Evolutionary conservation across 1,284 basidiomycete genomes (phyloP), one percentile per base, ranked within the genome.

Genomic region (Trametes sp.): DNA sequence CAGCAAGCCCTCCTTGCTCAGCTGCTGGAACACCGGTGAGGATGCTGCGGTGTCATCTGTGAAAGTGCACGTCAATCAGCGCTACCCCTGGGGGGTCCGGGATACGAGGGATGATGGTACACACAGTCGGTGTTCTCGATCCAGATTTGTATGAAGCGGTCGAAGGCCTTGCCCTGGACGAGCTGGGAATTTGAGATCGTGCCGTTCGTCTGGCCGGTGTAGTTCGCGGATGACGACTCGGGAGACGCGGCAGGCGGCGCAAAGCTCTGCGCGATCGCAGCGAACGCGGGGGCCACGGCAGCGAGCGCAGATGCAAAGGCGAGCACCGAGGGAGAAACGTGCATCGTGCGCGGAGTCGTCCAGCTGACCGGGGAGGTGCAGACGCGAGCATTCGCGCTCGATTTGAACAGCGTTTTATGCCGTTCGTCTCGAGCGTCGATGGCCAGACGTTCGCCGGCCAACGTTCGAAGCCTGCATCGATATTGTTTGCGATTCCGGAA

Each of bases 1-100:
- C 4, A 81, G 70, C 59, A 90, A 76, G 16, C 87, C 87, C 68
- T 87, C 75, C 55, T 77, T 72, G 13, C 84, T 81, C 36, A 90
- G 77, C 53, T 75, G 73, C 57, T 78, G 74, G 74, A 90, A 88
- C 16, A 75, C 75, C 4, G 75, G 41, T 7, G 72, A 69, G 14
- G 72, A 71, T 19, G 70, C 67, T 2, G 72, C 73, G 46, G 71
- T 73, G 21, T 70, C 63, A 58, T 67, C 69, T 71, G 59, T 21
- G n/a, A 16, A n/a, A n/a, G 9, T 8, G 19, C 10, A 1, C 26
- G 50, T 62, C 50, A 67, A 48, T 16, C 31, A 23, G 11, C 5
- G 7, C 1, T 13, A 2, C 16, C 19, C 2, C 9, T 16, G 8
- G 4, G 23, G 2, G 36, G 31, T 13, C 4, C 5, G 14, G 26